phyloP scores from a whole-genome alignment of 306 rosid species.

The Datisca glomerata region DNA sequence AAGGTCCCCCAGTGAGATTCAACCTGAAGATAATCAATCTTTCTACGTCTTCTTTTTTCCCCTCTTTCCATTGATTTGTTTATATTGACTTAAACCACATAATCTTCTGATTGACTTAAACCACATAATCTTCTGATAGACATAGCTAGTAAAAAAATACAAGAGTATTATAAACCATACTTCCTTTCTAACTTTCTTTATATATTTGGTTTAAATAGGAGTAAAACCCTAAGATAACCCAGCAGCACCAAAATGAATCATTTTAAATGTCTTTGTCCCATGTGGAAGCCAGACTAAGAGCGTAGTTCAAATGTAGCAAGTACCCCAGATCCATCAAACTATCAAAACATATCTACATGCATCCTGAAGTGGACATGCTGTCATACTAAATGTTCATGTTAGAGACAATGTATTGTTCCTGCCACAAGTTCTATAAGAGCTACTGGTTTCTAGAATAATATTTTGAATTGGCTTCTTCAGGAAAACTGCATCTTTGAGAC shows the following conservation, averaged over 20 bases:
- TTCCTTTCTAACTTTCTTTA: not conserved
- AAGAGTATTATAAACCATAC: not conserved
- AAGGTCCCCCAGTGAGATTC: not conserved
- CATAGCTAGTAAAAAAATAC: not conserved
- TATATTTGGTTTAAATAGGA: not conserved
- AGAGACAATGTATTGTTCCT: not conserved
- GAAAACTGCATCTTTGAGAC: not conserved
- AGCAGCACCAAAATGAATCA: no score
- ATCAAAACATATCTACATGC: no score
- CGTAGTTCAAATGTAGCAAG: not conserved
- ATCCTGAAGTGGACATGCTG: no score
- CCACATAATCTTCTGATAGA: not conserved
- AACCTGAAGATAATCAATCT: no score
- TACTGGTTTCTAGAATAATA: not conserved
- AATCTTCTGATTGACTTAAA: constrained; percentile 6
- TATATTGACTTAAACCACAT: no score
- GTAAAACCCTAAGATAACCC: no score
- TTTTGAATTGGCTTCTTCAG: not conserved
- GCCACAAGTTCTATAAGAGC: not conserved
- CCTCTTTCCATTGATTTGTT: not conserved
- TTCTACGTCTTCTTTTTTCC: not conserved
- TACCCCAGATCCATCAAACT: no score
- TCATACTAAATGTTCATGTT: no score
- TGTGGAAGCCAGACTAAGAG: constrained; percentile 1
- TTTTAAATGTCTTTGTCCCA: no score